Percentiles rank a stretch among this genome's conserved stretches.
phyloP scores from a whole-genome alignment of 441 rosid species.

The Gossypium laxum region DNA sequence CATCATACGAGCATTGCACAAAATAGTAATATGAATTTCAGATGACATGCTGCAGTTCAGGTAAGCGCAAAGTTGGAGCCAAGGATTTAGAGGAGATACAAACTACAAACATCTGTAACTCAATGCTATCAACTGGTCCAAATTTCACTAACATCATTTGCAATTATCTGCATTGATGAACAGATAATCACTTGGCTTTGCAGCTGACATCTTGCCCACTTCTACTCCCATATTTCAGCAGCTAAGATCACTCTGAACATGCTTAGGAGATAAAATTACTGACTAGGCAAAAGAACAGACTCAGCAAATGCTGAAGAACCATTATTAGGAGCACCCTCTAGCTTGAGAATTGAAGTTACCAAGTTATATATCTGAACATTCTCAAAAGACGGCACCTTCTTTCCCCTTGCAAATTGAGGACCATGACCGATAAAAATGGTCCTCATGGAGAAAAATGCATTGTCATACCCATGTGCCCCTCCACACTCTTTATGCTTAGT shows the following conservation, averaged over 20 bases:
- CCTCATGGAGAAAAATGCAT: constrained; percentile 87
- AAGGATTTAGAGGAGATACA: background rate
- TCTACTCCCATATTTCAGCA: background rate
- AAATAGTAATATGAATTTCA: background rate
- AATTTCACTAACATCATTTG: background rate
- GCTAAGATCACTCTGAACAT: background rate
- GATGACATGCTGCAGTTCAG: constrained; percentile 5
- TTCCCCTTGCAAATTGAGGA: constrained; percentile 63
- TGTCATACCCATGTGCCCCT: constrained; percentile 87
- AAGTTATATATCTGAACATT: constrained; percentile 80
- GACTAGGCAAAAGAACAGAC: constrained; percentile 35
- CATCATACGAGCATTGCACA: background rate
- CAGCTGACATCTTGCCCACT: background rate
- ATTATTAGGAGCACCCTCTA: constrained; percentile 63
- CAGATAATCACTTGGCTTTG: background rate
- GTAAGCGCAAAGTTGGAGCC: constrained; percentile 7
- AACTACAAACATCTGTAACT: background rate
- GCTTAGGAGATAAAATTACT: background rate
- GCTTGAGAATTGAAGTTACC: constrained; percentile 60
- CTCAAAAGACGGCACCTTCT: constrained; percentile 80
- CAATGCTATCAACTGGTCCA: constrained; percentile 1
- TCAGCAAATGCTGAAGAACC: constrained; percentile 45
- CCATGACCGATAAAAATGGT: constrained; percentile 84
- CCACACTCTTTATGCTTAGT: constrained; percentile 56
- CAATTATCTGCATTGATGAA: background rate